Conservation (phyloP, 345 rosid genomes). For the Noccaea caerulescens region DNA sequence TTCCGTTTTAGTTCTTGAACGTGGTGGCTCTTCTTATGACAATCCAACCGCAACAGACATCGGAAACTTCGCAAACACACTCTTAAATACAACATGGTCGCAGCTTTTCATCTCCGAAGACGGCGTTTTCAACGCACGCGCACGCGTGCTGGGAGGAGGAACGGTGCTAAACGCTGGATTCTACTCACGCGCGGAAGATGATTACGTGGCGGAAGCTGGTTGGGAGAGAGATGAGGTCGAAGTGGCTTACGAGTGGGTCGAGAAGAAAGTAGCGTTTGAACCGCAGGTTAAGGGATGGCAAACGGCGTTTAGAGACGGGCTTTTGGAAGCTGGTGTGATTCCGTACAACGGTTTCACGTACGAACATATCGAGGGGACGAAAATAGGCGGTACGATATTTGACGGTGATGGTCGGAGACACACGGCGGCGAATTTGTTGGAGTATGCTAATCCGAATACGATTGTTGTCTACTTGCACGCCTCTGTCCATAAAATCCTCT, state of each 20-base stretch:
- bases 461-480: slow-evolving; percentile 65
- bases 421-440: slow-evolving; percentile 72
- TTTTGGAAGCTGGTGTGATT: slow-evolving; percentile 59
- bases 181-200: slow-evolving; percentile 54
- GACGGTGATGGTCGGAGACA: slow-evolving; percentile 65
- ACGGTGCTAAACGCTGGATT: slow-evolving; percentile 76
- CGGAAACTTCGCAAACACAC: slow-evolving; percentile 45
- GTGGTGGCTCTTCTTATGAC: slow-evolving; percentile 49
- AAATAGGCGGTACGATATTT: slow-evolving; percentile 64
- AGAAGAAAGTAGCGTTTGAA: slow-evolving; percentile 56
- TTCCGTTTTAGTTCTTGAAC: slow-evolving; percentile 61
- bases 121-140: slow-evolving; percentile 66
- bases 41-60: slow-evolving; percentile 50
- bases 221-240: slow-evolving; percentile 52
- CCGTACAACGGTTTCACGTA: slow-evolving; percentile 71
- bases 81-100: slow-evolving; percentile 52
- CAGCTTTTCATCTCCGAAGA: slow-evolving; percentile 71
- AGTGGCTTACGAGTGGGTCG: slow-evolving; percentile 68
- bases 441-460: slow-evolving; percentile 56
- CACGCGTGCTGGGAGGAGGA: slow-evolving; percentile 80
- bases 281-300: slow-evolving; percentile 58
- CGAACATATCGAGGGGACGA: slow-evolving; percentile 62
- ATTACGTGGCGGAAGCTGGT: slow-evolving; percentile 42
- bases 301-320: slow-evolving; percentile 68
- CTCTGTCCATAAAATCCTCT: slow-evolving; percentile 55